Base-by-base conservation (phyloP, 2,329 filamentous ascomycete genomes). In the Apiospora rasikravindrae region DNA sequence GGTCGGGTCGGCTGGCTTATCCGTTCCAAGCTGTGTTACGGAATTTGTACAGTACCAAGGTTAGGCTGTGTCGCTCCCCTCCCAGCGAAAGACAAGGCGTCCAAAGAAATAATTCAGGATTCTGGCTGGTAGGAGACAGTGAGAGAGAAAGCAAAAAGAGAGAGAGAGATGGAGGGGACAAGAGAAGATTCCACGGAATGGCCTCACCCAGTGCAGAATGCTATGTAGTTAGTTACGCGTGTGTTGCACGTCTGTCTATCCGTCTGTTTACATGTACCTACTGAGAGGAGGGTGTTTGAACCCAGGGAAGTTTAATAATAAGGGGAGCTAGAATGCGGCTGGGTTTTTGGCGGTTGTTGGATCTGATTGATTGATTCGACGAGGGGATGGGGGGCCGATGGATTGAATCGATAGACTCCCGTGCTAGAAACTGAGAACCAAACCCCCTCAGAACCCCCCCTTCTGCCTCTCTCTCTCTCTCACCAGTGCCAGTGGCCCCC, bases 321-420 rank as follows among this genome's bases (percentile, higher is more conserved):
- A 64, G 57, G 57, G 57, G 57, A 64, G 57, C 57, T 64, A 64
- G 57, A 64, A 64, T 64, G 57, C 57, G 57, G 57, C 57, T 64
- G 57, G 57, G 57, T 64, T 64, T 64, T 64, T n/a, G 57, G 57
- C 33, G 57, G 57, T 37, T 40, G 57, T n/a, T 64, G 57, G 33
- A 64, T 64, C 22, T 64, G 57, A 64, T 64, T 64, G 57, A 64
- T 64, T 64, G 57, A 64, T 40, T 64, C 57, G 22, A 24, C 29
- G 57, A 64, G 57, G 57, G 57, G 57, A 61, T 16, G 33, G 57
- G 57, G 19, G 33, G 19, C 33, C 33, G 57, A 37, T 22, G 37
- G 57, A 64, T 40, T 64, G 57, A 64, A 64, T 64, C 57, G 33
- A 64, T 64, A 64, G 57, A 64, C 57, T 64, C 57, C 57, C 19